Base-by-base conservation (phyloP, 345 rosid genomes). In the Euclidium syriacum region DNA sequence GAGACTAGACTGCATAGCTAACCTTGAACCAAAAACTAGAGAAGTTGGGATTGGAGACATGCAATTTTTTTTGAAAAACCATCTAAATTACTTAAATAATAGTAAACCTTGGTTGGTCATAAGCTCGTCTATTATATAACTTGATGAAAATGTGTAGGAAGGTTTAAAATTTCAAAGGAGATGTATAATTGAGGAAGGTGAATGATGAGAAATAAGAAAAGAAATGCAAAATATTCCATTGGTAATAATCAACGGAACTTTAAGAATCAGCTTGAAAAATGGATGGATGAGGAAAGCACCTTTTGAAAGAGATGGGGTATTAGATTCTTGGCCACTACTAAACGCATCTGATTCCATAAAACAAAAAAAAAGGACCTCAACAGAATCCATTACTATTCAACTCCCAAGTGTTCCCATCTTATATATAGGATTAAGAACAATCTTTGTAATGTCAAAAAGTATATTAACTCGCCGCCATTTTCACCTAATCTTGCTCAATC, bases 251-350 rank as follows among this genome's bases (percentile, higher is more conserved):
- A 43, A 50, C 12, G 32, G 30, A 68, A 22, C 54, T 68, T 68
- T 59, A 59, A 68, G 67, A 60, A 69, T 69, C 73, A 43, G 30
- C 20, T 68, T 52, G 54, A 34, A 60, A n/a, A 59, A 52, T 17
- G 47, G 5, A 23, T 11, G 41, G 56, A 47, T 22, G 55, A 34
- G 66, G 46, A 52, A 62, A 62, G 56, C 41, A 44, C 51, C 64
- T 62, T 62, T 47, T n/a, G 22, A 15, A 46, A 17, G 42, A 54
- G 47, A 54, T 20, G 9, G 52, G 30, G 73, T 5, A 70, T 70
- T 59, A 62, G 63, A 62, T 70, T 62, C 74, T 62, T 46, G 44
- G 15, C 64, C 69, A 70, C 64, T 47, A 62, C 2, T 46, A 62
- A 11, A 33, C 50, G 74, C 30, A 70, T 24, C 69, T 36, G 74